Conservation (phyloP, 1,284 basidiomycete species). For the Boletus semigastroideus region DNA sequence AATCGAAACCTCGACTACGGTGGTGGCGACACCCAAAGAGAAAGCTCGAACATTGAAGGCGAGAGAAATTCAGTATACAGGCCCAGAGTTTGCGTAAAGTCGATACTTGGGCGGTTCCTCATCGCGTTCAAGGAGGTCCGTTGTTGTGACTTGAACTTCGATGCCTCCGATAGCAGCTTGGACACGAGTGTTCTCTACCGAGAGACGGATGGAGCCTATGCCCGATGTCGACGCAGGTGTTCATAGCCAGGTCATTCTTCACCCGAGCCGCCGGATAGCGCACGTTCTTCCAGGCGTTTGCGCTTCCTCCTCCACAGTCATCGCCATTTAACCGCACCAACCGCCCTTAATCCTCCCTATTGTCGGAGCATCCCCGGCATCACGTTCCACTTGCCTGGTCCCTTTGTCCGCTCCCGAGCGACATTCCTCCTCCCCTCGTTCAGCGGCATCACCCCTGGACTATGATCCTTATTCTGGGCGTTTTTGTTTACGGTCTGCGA, state of each 20-base stretch:
- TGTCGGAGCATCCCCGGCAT: slow-evolving; percentile 4
- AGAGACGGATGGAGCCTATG: slow-evolving; percentile 2
- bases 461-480: no score
- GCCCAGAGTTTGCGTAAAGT: background rate
- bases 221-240: slow-evolving; percentile 23
- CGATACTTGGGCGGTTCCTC: slow-evolving; percentile 23
- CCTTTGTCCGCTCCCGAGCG: background rate
- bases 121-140: slow-evolving; percentile 16
- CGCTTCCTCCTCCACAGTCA: slow-evolving; percentile 3
- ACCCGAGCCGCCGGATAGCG: slow-evolving; percentile 3
- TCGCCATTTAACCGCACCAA: background rate
- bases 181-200: slow-evolving; percentile 14
- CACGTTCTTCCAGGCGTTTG: slow-evolving; percentile 17
- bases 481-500: background rate
- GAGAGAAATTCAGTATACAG: slow-evolving; percentile 16
- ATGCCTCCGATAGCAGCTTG: slow-evolving; percentile 12
- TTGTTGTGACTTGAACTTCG: slow-evolving; percentile 20
- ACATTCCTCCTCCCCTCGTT: slow-evolving; percentile 16
- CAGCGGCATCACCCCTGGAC: slow-evolving; percentile 7
- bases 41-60: background rate
- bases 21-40: background rate
- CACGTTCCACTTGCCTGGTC: slow-evolving; percentile 10
- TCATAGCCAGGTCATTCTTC: slow-evolving; percentile 12
- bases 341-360: slow-evolving; percentile 10
- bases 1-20: slow-evolving; percentile 6